Evolutionary conservation across 106 monocot species (phyloP), one percentile per base, ranked within the genome.

Genomic region (Acorus calamus): DNA sequence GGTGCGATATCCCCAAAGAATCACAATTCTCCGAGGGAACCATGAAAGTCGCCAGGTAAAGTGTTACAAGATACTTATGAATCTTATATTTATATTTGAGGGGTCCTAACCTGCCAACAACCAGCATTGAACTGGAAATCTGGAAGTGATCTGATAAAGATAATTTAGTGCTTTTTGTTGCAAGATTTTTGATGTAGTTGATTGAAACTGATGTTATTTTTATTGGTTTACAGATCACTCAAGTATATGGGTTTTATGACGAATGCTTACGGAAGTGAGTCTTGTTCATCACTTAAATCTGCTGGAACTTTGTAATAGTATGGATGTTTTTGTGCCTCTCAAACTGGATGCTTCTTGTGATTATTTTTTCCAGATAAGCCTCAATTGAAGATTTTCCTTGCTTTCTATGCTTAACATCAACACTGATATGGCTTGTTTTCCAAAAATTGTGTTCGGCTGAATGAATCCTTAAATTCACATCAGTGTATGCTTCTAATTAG

Each of bases 201-300:
- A 58, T 10, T 14, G 44, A 12, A 53, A 53, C 70, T 61, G 10
- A 61, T 46, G 14, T 52, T 14, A 1, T 3, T 57, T 61, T 10
- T 65, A 46, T 7, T 42, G 52, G 68, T 57, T 76, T 87, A 83
- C 92, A 98, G 98, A 99, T 99, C 51, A 99, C 98, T 5, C 98
- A 99, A 78, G 98, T 99, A 50, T 99, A 99, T 88, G 98, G 98
- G 64, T 99, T 99, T 68, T 99, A 99, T 76, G 98, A 99, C 59
- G 98, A 99, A 75, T 99, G 98, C 69, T 71, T 99, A 78, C 73
- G 98, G 46, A 99, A 99, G 98, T 99, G 71, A 99, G 92, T 86
- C 66, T 5, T 49, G 45, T 74, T 6, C 7, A 28, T 28, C 28
- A 28, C 28, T 28, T 28, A 28, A 28, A 28, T 28, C 28, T 28